Evolutionary conservation across 306 rosid species (phyloP).

Genomic region (Quillaja saponaria): DNA sequence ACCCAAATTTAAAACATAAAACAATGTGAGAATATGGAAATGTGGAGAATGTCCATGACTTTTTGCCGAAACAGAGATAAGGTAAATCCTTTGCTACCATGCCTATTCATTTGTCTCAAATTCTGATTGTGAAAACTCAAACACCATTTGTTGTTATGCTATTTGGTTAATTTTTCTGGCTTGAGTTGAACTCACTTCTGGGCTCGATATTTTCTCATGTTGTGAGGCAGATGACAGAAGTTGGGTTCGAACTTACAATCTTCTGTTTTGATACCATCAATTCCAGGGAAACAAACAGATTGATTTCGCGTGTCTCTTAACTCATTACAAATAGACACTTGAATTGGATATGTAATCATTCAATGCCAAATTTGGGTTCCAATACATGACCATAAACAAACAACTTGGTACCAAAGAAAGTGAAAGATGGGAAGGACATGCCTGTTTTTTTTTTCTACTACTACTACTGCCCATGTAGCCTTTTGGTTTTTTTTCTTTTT

Average conservation of each 20-base stretch:
- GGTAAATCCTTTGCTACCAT: not conserved
- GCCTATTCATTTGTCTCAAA: not conserved
- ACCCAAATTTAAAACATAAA: conserved; percentile 5
- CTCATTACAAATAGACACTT: not conserved
- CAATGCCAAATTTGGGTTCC: not conserved
- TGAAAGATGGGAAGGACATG: conserved; percentile 5
- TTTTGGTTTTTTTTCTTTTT: not conserved
- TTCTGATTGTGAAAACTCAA: not conserved
- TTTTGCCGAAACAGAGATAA: conserved; percentile 4
- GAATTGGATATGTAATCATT: conserved; percentile 14
- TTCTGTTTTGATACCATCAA: no score
- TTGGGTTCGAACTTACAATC: no score
- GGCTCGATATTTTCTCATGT: no score
- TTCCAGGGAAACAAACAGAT: no score
- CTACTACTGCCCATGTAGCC: not conserved
- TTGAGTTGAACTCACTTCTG: no score
- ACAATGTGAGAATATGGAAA: conserved; percentile 7
- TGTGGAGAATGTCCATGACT: conserved; percentile 10
- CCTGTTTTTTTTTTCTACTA: no score
- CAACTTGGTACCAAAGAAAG: not conserved
- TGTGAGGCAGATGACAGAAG: no score
- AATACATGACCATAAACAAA: not conserved
- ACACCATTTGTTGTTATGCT: no score
- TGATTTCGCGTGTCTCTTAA: no score
- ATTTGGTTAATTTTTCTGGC: no score